Evolutionary conservation across 441 rosid genomes (phyloP).

Genomic region (Hura crepitans): DNA sequence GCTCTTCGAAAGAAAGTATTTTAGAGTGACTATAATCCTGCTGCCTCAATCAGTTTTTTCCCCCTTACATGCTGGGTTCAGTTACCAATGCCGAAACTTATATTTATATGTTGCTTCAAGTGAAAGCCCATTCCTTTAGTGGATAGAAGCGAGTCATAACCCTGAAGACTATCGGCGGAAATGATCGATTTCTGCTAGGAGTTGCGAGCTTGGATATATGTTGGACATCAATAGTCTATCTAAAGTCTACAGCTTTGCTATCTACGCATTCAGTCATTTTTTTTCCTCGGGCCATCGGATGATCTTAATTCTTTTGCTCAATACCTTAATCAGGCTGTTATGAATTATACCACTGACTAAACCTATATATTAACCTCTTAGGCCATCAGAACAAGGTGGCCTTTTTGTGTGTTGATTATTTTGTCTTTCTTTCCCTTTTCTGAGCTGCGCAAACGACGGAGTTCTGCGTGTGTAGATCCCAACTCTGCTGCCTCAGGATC

Average conservation of each 20-base stretch:
- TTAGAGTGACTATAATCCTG: too few relatives aligned
- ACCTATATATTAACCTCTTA: neutral
- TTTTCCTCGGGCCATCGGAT: neutral
- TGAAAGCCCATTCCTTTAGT: neutral
- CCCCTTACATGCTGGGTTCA: neutral
- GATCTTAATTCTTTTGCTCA: neutral
- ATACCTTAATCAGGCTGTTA: neutral
- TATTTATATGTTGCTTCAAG: neutral
- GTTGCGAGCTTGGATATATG: neutral
- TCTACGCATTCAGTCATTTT: neutral
- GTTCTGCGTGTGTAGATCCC: conserved; percentile 27
- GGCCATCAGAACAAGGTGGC: neutral
- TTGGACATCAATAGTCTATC: neutral
- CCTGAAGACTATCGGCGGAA: neutral
- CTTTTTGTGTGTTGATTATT: neutral
- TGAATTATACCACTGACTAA: too few relatives aligned
- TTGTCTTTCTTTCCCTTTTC: neutral
- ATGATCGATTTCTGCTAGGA: neutral
- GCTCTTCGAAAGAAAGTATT: too few relatives aligned
- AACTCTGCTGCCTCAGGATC: conserved; percentile 24
- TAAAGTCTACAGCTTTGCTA: conserved; percentile 1
- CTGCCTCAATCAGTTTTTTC: too few relatives aligned
- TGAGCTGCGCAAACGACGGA: neutral
- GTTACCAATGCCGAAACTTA: neutral
- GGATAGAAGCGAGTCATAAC: neutral